These are phyloP conservation scores for Phytophthora crassamura DNA, from an alignment of 352 stramenopile species.

Conservation along the genomic window DNA sequence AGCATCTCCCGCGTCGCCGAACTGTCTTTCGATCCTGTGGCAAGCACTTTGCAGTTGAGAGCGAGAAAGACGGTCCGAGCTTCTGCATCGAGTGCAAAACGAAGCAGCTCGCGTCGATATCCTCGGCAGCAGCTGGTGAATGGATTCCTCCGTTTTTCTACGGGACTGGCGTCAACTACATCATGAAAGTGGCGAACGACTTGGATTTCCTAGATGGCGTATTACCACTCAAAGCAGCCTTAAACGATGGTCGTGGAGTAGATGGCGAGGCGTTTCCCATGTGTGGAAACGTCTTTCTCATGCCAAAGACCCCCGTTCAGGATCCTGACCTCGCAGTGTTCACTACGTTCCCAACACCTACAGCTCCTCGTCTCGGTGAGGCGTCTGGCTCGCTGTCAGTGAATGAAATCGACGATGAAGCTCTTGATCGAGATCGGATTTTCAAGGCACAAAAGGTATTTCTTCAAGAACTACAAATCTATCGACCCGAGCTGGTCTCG, in stretches of 20 bases:
- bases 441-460: slow-evolving; percentile 60
- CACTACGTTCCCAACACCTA: slow-evolving; percentile 30
- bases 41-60: slow-evolving; percentile 85
- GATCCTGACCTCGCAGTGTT: slow-evolving; percentile 67
- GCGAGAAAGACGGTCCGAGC: slow-evolving; percentile 64
- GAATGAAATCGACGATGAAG: slow-evolving; percentile 38
- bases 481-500: slow-evolving; percentile 48
- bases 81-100: slow-evolving; percentile 84
- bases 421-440: slow-evolving; percentile 57
- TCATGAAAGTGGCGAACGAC: slow-evolving; percentile 76
- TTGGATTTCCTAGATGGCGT: slow-evolving; percentile 76
- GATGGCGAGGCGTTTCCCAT: slow-evolving; percentile 56
- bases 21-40: slow-evolving; percentile 81
- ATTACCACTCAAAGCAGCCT: slow-evolving; percentile 46
- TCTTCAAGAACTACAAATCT: slow-evolving; percentile 71
- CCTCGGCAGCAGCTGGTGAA: slow-evolving; percentile 36
- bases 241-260: slow-evolving; percentile 51
- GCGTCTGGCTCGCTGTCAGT: slow-evolving; percentile 3
- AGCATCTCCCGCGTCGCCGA: slow-evolving; percentile 58
- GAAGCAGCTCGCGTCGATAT: slow-evolving; percentile 52
- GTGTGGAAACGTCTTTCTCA: slow-evolving; percentile 73
- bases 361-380: slow-evolving; percentile 32
- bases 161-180: slow-evolving; percentile 67
- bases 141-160: slow-evolving; percentile 79
- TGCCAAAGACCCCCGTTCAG: slow-evolving; percentile 67